Evolutionary conservation across 2,329 filamentous ascomycete species (phyloP), one percentile per base, ranked within the genome.

Genomic region (Colletotrichum echinochloae): DNA sequence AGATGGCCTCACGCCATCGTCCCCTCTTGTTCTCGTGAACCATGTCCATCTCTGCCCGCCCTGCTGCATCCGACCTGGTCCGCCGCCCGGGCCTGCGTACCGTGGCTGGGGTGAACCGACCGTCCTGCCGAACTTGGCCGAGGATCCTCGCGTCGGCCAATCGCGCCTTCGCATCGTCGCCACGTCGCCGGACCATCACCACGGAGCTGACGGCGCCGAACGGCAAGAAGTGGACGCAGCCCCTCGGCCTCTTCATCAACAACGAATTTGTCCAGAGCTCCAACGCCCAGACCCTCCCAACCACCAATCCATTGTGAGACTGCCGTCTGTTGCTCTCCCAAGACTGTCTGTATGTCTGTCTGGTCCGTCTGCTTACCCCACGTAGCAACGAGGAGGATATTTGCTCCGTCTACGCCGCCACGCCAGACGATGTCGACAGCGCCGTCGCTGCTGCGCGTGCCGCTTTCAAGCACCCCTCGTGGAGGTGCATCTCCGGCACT

Each of bases 241-340:
- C 92, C 2, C 85, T 88, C 54, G 93, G 93, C n/a, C 86, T 95
- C 11, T 95, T 94, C 81, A 94, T 95, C 83, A 92, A 93, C 83
- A 94, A 94, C 74, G 91, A 94, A 78, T 95, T 93, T 79, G 90
- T 94, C 63, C 85, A 89, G 76, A 89, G 90, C 66, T 89, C 86
- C 78, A 87, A 87, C 18, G 90, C 87, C 54, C 85, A 90, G 77
- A 92, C 86, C 74, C 86, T 94, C 64, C 83, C 86, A 18, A 87
- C 88, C 23, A 87, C 94, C 76, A 94, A 94, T 77, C 92, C 92
- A 55, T 87, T 87, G 90, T 92, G 82, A 72, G 84, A 28, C 35
- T 23, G n/a, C 35, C 30, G 7, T 8, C 20, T 28, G 46, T n/a
- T 48, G 44, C 49, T 7, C 23, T 14, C 26, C 37, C 20, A 9